Evolutionary conservation across 2,329 filamentous ascomycete genomes (phyloP).

Genomic region (Periconia sp.): DNA sequence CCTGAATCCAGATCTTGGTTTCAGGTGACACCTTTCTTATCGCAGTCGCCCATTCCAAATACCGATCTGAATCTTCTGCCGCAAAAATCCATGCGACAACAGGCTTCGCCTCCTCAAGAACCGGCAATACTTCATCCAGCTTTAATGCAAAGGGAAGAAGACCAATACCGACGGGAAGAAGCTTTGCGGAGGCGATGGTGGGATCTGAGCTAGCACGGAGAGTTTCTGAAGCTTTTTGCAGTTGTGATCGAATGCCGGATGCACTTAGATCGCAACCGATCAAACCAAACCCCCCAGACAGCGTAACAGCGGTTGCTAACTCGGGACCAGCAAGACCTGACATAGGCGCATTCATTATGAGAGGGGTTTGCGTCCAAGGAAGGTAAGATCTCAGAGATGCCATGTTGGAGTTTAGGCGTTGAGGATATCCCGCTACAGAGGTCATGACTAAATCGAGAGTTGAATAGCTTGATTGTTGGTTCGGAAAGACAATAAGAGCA

Average conservation of each 20-base stretch:
- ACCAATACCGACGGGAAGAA: conserved; percentile 60
- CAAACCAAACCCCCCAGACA: conserved; percentile 51
- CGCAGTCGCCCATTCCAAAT: conserved; percentile 37
- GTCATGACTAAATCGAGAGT: too few relatives aligned
- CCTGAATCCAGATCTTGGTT: conserved; percentile 60
- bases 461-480: neutral
- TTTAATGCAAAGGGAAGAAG: conserved; percentile 57
- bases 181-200: conserved; percentile 8
- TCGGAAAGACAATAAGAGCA: too few relatives aligned
- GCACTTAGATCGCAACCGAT: conserved; percentile 15
- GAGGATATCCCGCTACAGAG: neutral
- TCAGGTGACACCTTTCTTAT: conserved; percentile 35
- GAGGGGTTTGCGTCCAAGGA: conserved; percentile 59
- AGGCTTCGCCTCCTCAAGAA: conserved; percentile 58
- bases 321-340: conserved; percentile 58
- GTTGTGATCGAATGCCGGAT: conserved; percentile 11
- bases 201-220: conserved; percentile 10
- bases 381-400: conserved; percentile 16
- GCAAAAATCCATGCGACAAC: conserved; percentile 70
- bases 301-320: conserved; percentile 64
- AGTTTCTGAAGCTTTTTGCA: conserved; percentile 24
- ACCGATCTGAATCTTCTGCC: conserved; percentile 48
- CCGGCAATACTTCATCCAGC: conserved; percentile 51
- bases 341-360: conserved; percentile 70
- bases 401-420: conserved; percentile 11